Conservation (phyloP, 345 rosid genomes). For the Moricandia moricandioides region DNA sequence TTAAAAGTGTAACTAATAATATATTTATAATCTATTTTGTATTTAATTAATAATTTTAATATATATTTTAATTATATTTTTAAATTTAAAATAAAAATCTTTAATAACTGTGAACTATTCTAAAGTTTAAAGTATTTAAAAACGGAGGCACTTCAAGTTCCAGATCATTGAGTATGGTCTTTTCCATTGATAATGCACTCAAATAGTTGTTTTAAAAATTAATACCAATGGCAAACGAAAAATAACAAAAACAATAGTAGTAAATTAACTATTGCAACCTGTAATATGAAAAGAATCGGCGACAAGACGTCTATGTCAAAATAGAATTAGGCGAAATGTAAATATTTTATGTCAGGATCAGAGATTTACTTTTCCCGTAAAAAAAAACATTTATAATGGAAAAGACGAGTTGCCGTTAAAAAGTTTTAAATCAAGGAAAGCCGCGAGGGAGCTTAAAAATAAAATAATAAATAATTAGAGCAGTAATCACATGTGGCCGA, state of each 20-base stretch:
- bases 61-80: too few relatives aligned
- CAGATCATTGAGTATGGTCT: not conserved
- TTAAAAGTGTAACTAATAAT: too few relatives aligned
- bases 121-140: too few relatives aligned
- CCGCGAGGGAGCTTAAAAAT: slow-evolving; percentile 35
- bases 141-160: too few relatives aligned
- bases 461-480: not conserved
- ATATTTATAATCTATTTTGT: too few relatives aligned
- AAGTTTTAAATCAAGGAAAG: slow-evolving; percentile 26
- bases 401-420: slow-evolving; percentile 33
- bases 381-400: slow-evolving; percentile 5
- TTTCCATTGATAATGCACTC: not conserved
- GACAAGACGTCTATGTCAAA: slow-evolving; percentile 36
- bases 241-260: not conserved
- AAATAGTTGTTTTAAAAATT: not conserved
- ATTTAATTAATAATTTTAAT: too few relatives aligned
- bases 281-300: slow-evolving; percentile 31
- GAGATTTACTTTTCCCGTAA: slow-evolving; percentile 6
- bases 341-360: slow-evolving; percentile 20
- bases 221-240: not conserved
- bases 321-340: slow-evolving; percentile 33
- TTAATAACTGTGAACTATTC: too few relatives aligned
- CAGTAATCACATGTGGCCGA: slow-evolving; percentile 36
- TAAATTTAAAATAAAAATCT: too few relatives aligned
- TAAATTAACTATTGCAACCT: slow-evolving; percentile 6